Percentiles rank a stretch among this genome's conserved stretches.
phyloP scores from a whole-genome alignment of 2,329 filamentous ascomycete genomes.

The Tolypocladium endophyticum region DNA sequence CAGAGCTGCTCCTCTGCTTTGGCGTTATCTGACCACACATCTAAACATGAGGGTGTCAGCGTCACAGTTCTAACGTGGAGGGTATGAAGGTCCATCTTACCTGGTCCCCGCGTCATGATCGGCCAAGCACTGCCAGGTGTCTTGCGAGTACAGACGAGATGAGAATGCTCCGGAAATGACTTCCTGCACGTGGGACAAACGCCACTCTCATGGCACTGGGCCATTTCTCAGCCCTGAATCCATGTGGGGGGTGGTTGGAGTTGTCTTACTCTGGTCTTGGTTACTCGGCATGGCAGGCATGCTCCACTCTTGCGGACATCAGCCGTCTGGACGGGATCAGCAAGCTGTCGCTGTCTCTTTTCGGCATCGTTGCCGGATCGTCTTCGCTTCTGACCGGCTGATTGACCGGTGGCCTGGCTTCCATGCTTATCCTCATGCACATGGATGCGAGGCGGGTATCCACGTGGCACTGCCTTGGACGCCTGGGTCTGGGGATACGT shows the following conservation, averaged over 20 bases:
- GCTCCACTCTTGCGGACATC: constrained; percentile 37
- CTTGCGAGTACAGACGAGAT: constrained; percentile 27
- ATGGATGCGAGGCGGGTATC: constrained; percentile 21
- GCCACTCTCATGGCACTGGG: constrained; percentile 28
- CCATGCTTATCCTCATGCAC: constrained; percentile 17
- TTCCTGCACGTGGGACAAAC: constrained; percentile 31
- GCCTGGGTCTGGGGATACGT: constrained; percentile 25
- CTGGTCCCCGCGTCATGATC: constrained; percentile 25
- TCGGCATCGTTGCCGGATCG: constrained; percentile 21
- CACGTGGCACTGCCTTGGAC: constrained; percentile 18
- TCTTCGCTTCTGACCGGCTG: constrained; percentile 23
- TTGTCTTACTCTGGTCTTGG: constrained; percentile 35
- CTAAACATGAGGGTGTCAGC: constrained; percentile 15
- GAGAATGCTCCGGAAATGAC: constrained; percentile 27
- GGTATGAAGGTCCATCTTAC: constrained; percentile 17
- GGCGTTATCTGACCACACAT: constrained; percentile 25
- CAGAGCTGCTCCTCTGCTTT: constrained; percentile 22
- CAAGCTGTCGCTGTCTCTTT: constrained; percentile 25
- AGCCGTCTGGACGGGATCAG: constrained; percentile 33
- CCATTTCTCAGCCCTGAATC: constrained; percentile 15
- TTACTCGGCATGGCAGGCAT: constrained; percentile 36
- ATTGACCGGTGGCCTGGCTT: constrained; percentile 9
- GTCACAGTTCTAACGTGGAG: background rate
- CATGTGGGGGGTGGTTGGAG: constrained; percentile 4
- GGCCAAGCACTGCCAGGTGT: constrained; percentile 26